A percentile compares a stretch with the other conserved stretches of the same genome.
Evolutionary conservation across 2,329 filamentous ascomycete species (phyloP).

Genomic region (Penicillium aurantiogriseum): DNA sequence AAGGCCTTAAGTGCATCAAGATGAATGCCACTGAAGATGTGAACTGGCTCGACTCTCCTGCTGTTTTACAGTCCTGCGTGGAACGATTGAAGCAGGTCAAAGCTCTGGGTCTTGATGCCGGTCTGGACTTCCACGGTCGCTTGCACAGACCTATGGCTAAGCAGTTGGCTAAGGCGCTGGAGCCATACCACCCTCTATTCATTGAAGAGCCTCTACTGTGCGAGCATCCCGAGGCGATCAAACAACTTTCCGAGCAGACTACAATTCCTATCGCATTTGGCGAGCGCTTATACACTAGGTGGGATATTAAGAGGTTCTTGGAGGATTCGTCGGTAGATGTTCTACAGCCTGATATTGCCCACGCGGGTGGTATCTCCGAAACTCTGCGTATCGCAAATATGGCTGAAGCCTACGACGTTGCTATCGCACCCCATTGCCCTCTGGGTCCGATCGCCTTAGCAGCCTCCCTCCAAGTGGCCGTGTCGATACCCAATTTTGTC

Average conservation of each 20-base stretch:
- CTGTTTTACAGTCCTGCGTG: constrained; percentile 61
- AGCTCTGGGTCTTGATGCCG: constrained; percentile 67
- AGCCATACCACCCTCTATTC: constrained; percentile 68
- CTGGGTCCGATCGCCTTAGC: constrained; percentile 71
- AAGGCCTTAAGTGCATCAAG: constrained; percentile 56
- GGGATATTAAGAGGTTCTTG: constrained; percentile 71
- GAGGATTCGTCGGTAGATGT: constrained; percentile 68
- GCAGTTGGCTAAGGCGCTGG: constrained; percentile 66
- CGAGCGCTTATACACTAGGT: constrained; percentile 68
- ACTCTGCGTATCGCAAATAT: constrained; percentile 66
- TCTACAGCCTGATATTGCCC: constrained; percentile 69
- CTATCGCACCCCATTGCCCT: constrained; percentile 71
- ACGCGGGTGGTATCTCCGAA: constrained; percentile 72
- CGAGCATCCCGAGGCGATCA: constrained; percentile 67
- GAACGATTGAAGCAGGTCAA: constrained; percentile 69
- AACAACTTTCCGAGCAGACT: constrained; percentile 62
- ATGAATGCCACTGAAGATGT: constrained; percentile 80
- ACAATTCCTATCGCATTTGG: constrained; percentile 71
- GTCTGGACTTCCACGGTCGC: constrained; percentile 77
- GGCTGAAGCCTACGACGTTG: constrained; percentile 71
- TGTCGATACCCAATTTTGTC: constrained; percentile 63
- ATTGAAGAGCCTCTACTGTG: constrained; percentile 72
- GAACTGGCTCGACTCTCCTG: constrained; percentile 73
- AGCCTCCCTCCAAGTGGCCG: constrained; percentile 66
- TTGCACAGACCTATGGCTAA: constrained; percentile 77